These are phyloP conservation scores for Anisodus acutangulus DNA, from an alignment of 257 asterid genomes.

Conservation along the genomic window DNA sequence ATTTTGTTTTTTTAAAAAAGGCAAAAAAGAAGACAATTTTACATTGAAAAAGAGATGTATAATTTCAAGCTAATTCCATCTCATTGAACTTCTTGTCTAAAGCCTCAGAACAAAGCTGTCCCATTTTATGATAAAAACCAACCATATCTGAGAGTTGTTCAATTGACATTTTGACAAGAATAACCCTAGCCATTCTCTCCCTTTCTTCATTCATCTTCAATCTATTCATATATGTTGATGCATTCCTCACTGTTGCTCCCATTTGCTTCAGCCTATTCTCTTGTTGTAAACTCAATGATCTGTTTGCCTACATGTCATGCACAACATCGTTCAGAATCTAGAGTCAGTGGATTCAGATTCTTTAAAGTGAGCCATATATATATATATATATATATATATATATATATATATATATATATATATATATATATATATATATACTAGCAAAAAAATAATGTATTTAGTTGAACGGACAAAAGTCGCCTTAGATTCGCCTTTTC, in stretches of 20 bases:
- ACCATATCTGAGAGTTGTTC: conserved; percentile 66
- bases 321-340: not conserved
- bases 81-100: conserved; percentile 59
- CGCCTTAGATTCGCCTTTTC: not conserved
- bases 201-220: conserved; percentile 47
- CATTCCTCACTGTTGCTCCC: conserved; percentile 84
- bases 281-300: conserved; percentile 67
- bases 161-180: conserved; percentile 65
- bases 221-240: conserved; percentile 50
- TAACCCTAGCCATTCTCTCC: conserved; percentile 52
- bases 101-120: conserved; percentile 63
- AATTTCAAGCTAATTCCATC: conserved; percentile 28
- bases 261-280: conserved; percentile 70
- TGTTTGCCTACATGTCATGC: conserved; percentile 53
- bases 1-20: not conserved
- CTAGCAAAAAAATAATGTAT: no score
- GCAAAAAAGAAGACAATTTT: not conserved
- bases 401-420: no score
- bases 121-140: conserved; percentile 74
- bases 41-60: not conserved
- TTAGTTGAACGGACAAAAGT: not conserved
- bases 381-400: no score
- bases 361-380: not conserved
- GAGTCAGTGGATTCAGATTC: not conserved
- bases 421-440: no score